A percentile compares a stretch with the other conserved stretches of the same genome.
phyloP scores from a whole-genome alignment of 2,329 filamentous ascomycete species.

The Torrubiella hemipterigena region DNA sequence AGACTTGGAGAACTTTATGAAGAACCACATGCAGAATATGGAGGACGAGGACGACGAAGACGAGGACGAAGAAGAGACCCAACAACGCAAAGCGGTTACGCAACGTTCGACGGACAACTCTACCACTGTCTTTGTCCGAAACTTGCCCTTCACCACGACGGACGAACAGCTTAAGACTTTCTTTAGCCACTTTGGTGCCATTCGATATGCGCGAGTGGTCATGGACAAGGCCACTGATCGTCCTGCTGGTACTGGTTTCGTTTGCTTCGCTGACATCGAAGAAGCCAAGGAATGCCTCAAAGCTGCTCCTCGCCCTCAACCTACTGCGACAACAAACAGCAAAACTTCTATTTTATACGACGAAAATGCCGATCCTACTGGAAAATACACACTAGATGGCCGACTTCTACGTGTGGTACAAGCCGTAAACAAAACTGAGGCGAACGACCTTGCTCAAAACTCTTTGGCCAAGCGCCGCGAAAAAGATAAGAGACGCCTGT shows the following conservation, averaged over 20 bases:
- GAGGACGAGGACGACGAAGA: slow-evolving; percentile 44
- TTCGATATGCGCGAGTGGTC: slow-evolving; percentile 86
- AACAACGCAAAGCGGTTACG: slow-evolving; percentile 26
- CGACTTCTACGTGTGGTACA: slow-evolving; percentile 74
- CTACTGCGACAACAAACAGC: slow-evolving; percentile 39
- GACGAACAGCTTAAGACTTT: slow-evolving; percentile 76
- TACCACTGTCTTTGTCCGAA: slow-evolving; percentile 82
- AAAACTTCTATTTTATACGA: slow-evolving; percentile 77
- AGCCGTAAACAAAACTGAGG: slow-evolving; percentile 76
- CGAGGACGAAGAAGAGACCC: slow-evolving; percentile 29
- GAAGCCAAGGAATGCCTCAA: slow-evolving; percentile 70
- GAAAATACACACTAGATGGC: slow-evolving; percentile 82
- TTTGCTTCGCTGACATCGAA: slow-evolving; percentile 72
- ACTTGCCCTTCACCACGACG: slow-evolving; percentile 78
- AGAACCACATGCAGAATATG: slow-evolving; percentile 43
- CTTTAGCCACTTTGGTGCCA: slow-evolving; percentile 76
- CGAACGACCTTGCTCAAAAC: slow-evolving; percentile 60
- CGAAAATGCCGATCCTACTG: slow-evolving; percentile 67
- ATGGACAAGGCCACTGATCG: slow-evolving; percentile 76
- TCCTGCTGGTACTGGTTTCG: slow-evolving; percentile 86
- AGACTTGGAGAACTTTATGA: slow-evolving; percentile 43
- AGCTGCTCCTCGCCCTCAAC: slow-evolving; percentile 51
- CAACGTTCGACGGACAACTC: slow-evolving; percentile 47
- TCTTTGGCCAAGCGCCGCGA: slow-evolving; percentile 52
- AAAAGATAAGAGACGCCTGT: slow-evolving; percentile 83